Percentiles rank a stretch among this genome's conserved stretches.
phyloP scores from a whole-genome alignment of 768 basidiomycete species.

The Tricholoma saponaceum region DNA sequence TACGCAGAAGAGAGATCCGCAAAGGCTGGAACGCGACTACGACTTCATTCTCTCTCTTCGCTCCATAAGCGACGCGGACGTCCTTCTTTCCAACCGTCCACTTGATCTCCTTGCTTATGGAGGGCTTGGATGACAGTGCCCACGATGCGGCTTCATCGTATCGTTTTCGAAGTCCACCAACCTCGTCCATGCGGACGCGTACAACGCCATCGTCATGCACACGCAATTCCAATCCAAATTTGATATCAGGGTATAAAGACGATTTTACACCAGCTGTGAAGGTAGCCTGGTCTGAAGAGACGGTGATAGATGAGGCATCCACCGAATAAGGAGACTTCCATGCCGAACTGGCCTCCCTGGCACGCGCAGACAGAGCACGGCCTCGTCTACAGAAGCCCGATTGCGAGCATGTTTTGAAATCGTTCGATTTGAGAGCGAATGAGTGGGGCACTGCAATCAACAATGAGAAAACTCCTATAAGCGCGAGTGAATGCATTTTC shows the following conservation, averaged over 20 bases:
- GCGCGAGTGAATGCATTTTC: constrained; percentile 31
- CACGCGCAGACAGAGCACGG: constrained; percentile 75
- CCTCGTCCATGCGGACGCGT: constrained; percentile 90
- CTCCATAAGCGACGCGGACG: constrained; percentile 61
- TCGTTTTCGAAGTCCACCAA: constrained; percentile 70
- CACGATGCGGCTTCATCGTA: constrained; percentile 93
- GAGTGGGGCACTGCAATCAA: constrained; percentile 31
- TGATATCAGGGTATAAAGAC: constrained; percentile 77
- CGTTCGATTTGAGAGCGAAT: constrained; percentile 67
- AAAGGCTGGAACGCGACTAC: constrained; percentile 74
- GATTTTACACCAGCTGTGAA: constrained; percentile 80
- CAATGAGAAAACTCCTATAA: constrained; percentile 32
- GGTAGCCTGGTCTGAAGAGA: constrained; percentile 49
- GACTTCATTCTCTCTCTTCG: constrained; percentile 59
- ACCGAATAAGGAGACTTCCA: constrained; percentile 92
- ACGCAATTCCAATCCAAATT: constrained; percentile 77
- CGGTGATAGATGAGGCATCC: constrained; percentile 48
- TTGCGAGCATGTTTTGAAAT: constrained; percentile 96
- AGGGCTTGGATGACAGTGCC: constrained; percentile 77
- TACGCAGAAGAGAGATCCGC: constrained; percentile 63
- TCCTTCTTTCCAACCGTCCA: constrained; percentile 68
- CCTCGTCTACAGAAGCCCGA: constrained; percentile 90
- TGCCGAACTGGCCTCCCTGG: constrained; percentile 45
- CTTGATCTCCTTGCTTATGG: constrained; percentile 50
- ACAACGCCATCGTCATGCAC: constrained; percentile 87